Evolutionary conservation across 2,329 filamentous ascomycete genomes (phyloP).

Genomic region (Cryphonectria japonica): DNA sequence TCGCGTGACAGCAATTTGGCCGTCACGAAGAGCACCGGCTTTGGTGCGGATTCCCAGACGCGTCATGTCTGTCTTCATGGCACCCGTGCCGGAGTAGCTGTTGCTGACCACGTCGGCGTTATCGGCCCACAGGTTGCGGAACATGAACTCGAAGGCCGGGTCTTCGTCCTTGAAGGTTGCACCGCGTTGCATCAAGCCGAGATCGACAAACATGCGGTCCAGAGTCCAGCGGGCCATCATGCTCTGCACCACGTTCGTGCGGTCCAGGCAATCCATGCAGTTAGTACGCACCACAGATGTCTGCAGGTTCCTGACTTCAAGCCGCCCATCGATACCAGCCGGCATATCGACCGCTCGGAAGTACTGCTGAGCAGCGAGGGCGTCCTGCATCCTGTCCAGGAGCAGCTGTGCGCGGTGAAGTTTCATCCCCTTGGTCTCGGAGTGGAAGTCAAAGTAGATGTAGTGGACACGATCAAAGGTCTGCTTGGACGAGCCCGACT

Average conservation of each 20-base stretch:
- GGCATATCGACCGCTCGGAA: conserved; percentile 91
- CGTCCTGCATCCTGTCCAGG: conserved; percentile 78
- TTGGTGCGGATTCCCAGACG: conserved; percentile 89
- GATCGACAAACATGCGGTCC: conserved; percentile 84
- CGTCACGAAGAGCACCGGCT: conserved; percentile 81
- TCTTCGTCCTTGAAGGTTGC: conserved; percentile 79
- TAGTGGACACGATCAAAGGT: conserved; percentile 89
- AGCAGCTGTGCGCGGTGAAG: conserved; percentile 91
- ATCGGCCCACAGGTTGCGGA: conserved; percentile 98
- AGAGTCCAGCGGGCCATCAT: conserved; percentile 92
- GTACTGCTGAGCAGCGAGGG: conserved; percentile 80
- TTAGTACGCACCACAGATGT: conserved; percentile 94
- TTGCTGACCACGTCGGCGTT: conserved; percentile 95
- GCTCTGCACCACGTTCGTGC: conserved; percentile 96
- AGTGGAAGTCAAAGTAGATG: conserved; percentile 98
- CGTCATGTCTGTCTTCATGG: conserved; percentile 97
- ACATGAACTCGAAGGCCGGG: conserved; percentile 80
- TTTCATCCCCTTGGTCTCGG: conserved; percentile 91
- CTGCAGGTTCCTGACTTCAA: conserved; percentile 82
- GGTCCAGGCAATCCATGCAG: conserved; percentile 98
- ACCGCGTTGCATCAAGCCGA: conserved; percentile 76
- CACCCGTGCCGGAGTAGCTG: conserved; percentile 93
- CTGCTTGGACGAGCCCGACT: conserved; percentile 60
- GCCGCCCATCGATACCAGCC: conserved; percentile 66
- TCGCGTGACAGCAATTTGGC: conserved; percentile 84